Evolutionary conservation across 2,329 filamentous ascomycete genomes (phyloP).

Genomic region (Talaromyces atroroseus): DNA sequence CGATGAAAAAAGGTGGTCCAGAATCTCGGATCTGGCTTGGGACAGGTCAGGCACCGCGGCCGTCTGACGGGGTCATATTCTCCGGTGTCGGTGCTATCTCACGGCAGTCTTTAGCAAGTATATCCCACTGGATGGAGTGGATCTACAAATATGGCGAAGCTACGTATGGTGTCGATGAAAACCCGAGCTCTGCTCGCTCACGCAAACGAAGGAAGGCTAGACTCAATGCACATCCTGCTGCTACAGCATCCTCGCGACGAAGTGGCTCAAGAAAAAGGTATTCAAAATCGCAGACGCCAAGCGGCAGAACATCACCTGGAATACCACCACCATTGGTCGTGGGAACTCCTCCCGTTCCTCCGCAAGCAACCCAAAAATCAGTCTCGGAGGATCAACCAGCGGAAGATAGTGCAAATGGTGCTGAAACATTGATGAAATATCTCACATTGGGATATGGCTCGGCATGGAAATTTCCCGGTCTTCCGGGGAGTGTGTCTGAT

Average conservation of each 20-base stretch:
- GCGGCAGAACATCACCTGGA: conserved; percentile 29
- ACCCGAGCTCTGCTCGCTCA: conserved; percentile 62
- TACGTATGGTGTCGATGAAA: conserved; percentile 79
- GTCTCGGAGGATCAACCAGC: conserved; percentile 18
- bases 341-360: conserved; percentile 17
- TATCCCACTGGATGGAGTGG: conserved; percentile 84
- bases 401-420: conserved; percentile 31
- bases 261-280: conserved; percentile 9
- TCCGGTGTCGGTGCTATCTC: conserved; percentile 71
- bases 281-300: conserved; percentile 17
- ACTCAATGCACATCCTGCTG: conserved; percentile 10
- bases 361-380: conserved; percentile 14
- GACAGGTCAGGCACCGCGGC: conserved; percentile 58
- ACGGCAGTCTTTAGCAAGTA: conserved; percentile 61
- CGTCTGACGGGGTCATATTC: conserved; percentile 81
- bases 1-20: conserved; percentile 22
- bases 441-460: conserved; percentile 47
- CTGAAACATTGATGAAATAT: conserved; percentile 46
- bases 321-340: conserved; percentile 42
- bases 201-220: conserved; percentile 32
- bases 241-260: background rate
- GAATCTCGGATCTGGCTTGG: conserved; percentile 64
- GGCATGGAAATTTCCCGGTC: conserved; percentile 39
- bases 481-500: conserved; percentile 20
- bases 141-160: conserved; percentile 77